Conservation (phyloP, 345 rosid genomes). For the Firmiana major region DNA sequence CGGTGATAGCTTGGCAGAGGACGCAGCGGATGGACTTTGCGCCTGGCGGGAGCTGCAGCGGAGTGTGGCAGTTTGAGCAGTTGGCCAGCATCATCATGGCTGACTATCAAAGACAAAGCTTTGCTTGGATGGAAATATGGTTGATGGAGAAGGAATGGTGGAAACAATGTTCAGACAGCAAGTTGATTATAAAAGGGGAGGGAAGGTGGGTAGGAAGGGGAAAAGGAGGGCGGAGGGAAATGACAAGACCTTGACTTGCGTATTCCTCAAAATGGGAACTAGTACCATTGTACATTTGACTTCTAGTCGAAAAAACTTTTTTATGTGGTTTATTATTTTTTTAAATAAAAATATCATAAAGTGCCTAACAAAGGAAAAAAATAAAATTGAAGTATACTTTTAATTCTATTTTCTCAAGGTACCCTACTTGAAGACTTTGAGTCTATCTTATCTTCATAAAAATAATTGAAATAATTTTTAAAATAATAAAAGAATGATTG, state of each 20-base stretch:
- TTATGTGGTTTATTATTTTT: no score
- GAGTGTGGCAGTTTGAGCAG: slow-evolving; percentile 69
- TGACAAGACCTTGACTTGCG: neutral
- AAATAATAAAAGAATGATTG: no score
- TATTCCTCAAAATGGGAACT: no score
- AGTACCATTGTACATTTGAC: no score
- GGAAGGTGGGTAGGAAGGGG: neutral
- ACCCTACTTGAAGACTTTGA: no score
- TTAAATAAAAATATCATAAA: no score
- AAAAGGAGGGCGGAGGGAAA: neutral
- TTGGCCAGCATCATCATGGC: slow-evolving; percentile 49
- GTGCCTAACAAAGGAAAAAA: no score
- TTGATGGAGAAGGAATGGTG: neutral
- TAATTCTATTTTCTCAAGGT: no score
- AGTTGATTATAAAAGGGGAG: neutral
- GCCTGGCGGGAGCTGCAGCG: slow-evolving; percentile 64
- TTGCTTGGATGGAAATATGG: neutral
- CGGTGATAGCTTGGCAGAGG: slow-evolving; percentile 59
- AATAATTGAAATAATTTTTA: no score
- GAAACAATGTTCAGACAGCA: neutral
- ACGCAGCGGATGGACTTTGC: slow-evolving; percentile 70
- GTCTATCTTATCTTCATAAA: no score
- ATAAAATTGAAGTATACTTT: no score
- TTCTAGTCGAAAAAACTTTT: no score
- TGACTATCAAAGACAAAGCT: neutral